These are phyloP conservation scores for Xerocomus cyaneibrunnescens DNA, from an alignment of 1,284 basidiomycete species.

Conservation along the genomic window DNA sequence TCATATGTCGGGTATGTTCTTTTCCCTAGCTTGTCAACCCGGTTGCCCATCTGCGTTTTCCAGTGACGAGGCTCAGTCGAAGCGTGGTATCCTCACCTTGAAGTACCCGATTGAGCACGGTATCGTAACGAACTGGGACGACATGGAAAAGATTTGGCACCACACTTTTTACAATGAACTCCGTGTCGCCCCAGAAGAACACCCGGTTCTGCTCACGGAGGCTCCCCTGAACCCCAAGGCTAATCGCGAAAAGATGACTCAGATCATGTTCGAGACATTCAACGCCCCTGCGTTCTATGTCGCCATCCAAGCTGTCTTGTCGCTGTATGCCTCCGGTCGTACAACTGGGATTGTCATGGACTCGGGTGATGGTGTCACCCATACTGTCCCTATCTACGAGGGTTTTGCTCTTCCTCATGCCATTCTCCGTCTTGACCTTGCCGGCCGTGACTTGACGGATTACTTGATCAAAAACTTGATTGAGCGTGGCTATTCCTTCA, in stretches of 20 bases:
- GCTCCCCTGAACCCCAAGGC: slow-evolving; percentile 88
- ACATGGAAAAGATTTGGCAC: slow-evolving; percentile 93
- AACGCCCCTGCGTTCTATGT: slow-evolving; percentile 91
- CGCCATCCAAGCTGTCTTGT: slow-evolving; percentile 86
- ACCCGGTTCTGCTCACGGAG: slow-evolving; percentile 88
- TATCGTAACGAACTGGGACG: slow-evolving; percentile 94
- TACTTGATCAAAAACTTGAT: slow-evolving; percentile 91
- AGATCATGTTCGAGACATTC: slow-evolving; percentile 96
- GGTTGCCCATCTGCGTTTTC: neutral
- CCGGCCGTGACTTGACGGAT: slow-evolving; percentile 93
- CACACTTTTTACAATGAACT: slow-evolving; percentile 86
- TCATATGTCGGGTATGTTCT: slow-evolving; percentile 68
- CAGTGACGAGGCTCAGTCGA: slow-evolving; percentile 86
- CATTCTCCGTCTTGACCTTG: slow-evolving; percentile 92
- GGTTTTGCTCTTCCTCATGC: slow-evolving; percentile 93
- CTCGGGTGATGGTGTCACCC: slow-evolving; percentile 89
- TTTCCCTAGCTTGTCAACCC: neutral
- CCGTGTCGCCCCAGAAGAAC: slow-evolving; percentile 79
- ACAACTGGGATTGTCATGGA: slow-evolving; percentile 89
- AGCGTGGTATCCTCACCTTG: slow-evolving; percentile 90
- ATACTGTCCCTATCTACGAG: slow-evolving; percentile 91
- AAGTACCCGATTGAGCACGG: slow-evolving; percentile 77
- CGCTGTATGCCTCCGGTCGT: slow-evolving; percentile 88
- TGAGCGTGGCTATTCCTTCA: slow-evolving; percentile 95
- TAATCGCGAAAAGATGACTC: slow-evolving; percentile 93